Evolutionary conservation across 2,329 filamentous ascomycete genomes (phyloP).

Genomic region (Microsporum canis): DNA sequence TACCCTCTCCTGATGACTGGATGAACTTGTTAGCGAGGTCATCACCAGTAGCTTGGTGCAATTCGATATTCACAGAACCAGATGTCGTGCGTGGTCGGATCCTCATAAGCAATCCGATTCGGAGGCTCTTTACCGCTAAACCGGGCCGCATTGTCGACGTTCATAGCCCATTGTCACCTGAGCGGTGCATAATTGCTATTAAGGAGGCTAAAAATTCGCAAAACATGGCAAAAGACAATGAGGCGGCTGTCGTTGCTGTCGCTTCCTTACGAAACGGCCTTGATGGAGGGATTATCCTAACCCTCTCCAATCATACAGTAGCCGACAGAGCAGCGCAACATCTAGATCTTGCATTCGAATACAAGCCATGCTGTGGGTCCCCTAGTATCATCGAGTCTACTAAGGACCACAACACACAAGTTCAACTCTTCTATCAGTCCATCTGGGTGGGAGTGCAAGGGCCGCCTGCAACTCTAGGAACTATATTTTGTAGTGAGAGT

Average conservation of each 20-base stretch:
- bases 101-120: neutral
- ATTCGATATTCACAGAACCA: neutral
- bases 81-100: neutral
- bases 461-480: neutral
- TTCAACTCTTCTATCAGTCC: neutral
- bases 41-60: neutral
- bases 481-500: neutral
- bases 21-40: neutral
- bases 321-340: neutral
- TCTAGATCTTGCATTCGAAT: neutral
- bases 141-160: neutral
- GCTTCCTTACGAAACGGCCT: neutral
- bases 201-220: neutral
- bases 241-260: neutral
- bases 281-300: neutral
- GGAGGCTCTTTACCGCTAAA: neutral
- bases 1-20: neutral
- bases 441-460: neutral
- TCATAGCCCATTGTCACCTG: neutral
- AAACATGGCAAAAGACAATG: neutral
- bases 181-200: neutral
- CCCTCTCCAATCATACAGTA: neutral
- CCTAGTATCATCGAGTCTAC: neutral
- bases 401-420: neutral
- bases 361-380: neutral